Conservation (phyloP, 1,284 basidiomycete genomes). For the Trametes versicolor region DNA sequence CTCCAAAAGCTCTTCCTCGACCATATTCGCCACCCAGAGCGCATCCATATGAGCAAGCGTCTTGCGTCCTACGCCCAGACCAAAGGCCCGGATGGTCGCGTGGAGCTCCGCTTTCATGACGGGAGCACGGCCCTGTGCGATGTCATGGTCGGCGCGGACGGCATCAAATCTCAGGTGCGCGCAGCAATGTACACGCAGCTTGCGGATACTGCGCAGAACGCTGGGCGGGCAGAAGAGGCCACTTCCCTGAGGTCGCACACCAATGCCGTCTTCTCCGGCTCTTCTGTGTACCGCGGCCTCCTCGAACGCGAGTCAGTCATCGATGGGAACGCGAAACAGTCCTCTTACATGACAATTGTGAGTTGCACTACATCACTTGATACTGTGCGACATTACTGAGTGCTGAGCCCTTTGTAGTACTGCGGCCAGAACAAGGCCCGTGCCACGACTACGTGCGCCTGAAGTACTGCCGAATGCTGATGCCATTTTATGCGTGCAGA, state of each 20-base stretch:
- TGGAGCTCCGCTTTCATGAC: slow-evolving; percentile 59
- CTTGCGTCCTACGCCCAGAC: slow-evolving; percentile 55
- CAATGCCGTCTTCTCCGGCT: slow-evolving; percentile 8
- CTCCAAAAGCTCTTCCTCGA: slow-evolving; percentile 58
- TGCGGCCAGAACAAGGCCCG: slow-evolving; percentile 39
- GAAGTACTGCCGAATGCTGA: no score
- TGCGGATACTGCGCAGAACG: slow-evolving; percentile 17
- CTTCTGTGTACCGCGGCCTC: slow-evolving; percentile 9
- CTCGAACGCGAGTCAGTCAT: neutral
- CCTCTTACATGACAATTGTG: neutral
- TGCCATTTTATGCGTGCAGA: neutral
- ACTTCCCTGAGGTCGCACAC: neutral
- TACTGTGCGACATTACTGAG: no score
- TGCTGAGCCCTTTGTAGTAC: slow-evolving; percentile 1
- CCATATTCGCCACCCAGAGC: slow-evolving; percentile 50
- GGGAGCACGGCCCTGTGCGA: slow-evolving; percentile 56
- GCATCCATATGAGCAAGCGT: slow-evolving; percentile 57
- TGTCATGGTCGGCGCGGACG: slow-evolving; percentile 51
- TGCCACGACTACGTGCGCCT: neutral
- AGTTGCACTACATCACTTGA: neutral
- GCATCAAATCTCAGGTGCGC: slow-evolving; percentile 11
- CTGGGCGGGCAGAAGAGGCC: slow-evolving; percentile 6
- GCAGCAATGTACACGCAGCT: slow-evolving; percentile 28
- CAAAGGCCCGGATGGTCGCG: slow-evolving; percentile 18
- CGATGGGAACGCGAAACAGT: neutral